Conservation (phyloP, 2,329 filamentous ascomycete species). For the Arthrobotrys sphaeroides region DNA sequence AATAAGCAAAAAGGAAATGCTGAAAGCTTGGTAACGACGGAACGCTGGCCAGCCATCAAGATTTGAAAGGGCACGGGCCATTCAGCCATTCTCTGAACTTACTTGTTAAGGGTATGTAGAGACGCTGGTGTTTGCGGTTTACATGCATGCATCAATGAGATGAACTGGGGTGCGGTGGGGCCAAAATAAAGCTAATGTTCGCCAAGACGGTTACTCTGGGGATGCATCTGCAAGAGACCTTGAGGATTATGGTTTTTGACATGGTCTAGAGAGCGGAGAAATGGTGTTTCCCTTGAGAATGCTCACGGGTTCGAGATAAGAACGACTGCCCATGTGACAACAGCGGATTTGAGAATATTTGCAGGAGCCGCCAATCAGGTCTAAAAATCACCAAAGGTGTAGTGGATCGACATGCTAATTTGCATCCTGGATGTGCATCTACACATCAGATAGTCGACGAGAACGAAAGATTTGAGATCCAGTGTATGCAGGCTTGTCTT, state of each 20-base stretch:
- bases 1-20: constrained; percentile 11
- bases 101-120: constrained; percentile 4
- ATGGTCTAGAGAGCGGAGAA: constrained; percentile 13
- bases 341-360: not conserved
- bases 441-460: not conserved
- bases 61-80: constrained; percentile 31
- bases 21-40: constrained; percentile 45
- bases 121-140: not conserved
- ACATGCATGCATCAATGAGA: constrained; percentile 20
- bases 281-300: not conserved
- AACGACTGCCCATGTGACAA: constrained; percentile 36
- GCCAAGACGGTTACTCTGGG: constrained; percentile 48
- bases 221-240: constrained; percentile 12
- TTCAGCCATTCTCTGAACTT: not conserved
- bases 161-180: constrained; percentile 16
- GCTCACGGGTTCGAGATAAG: constrained; percentile 22
- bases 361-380: constrained; percentile 29
- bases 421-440: constrained; percentile 23
- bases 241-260: not conserved
- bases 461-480: not conserved
- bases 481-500: not conserved
- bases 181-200: constrained; percentile 25
- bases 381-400: not conserved
- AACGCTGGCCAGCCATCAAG: constrained; percentile 22
- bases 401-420: constrained; percentile 13